Evolutionary conservation across 495 filamentous ascomycete species (phyloP), one percentile per base, ranked within the genome.

Genomic region (Neurospora sp.): DNA sequence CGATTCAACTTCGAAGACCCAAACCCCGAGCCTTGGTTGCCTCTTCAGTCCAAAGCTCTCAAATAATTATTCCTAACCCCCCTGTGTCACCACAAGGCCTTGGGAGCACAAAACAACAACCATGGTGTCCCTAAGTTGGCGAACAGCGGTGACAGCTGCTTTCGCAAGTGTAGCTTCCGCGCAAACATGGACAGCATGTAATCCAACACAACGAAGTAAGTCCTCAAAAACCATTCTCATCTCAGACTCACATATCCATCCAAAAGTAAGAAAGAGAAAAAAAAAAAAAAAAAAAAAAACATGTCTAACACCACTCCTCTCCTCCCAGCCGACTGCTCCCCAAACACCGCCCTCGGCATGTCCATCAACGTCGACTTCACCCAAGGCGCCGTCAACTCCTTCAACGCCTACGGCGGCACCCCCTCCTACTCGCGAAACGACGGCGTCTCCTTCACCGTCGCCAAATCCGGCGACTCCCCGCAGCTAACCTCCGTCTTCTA

Each of bases 381-480:
- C 31, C 80, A 87, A 75, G 93, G 93, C 73, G 85, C 86, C 45
- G 88, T 90, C 42, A 84, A 85, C 75, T 90, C 89, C 40, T 97
- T 97, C 80, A 89, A 89, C 8, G 78, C 88, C 3, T 83, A 86
- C 68, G 92, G 92, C 71, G 88, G 85, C 68, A 82, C 86, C 16
- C 86, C 86, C 3, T 88, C 89, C 0, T 97, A 94, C 81, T 89
- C 87, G 74, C 12, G 14, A 27, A 85, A 86, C 38, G 89, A 93
- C 79, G 96, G 96, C 61, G 94, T 87, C 16, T 86, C 84, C 6
- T 97, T 98, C 81, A 93, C 93, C n/a, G 90, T 99, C 61, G 83
- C 90, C n/a, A 85, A 90, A 76, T 81, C 89, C 69, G 93, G 94
- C 48, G 94, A 99, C 80, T 87, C 93, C 3, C 96, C 96, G 1